Evolutionary conservation across 225 moss, liverwort and hornwort genomes (phyloP).

Genomic region (Antitrichia curtipendula): DNA sequence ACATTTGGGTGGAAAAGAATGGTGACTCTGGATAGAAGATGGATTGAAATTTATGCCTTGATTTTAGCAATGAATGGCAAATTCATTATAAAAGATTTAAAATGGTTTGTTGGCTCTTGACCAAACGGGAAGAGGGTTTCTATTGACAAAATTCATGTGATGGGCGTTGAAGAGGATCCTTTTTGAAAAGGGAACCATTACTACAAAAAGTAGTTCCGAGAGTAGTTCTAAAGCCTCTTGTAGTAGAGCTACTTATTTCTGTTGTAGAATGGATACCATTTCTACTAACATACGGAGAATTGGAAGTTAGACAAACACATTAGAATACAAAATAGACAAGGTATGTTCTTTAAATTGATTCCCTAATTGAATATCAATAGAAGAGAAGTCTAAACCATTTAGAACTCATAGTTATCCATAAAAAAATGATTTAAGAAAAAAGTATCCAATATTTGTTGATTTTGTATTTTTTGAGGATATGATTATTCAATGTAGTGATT

Average conservation of each 20-base stretch:
- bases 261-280: not conserved
- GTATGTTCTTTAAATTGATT: not conserved
- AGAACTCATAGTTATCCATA: fast-evolving
- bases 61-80: fast-evolving
- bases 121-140: fast-evolving
- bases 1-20: not conserved
- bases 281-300: not conserved
- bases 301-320: not conserved
- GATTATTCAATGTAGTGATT: not conserved
- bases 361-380: no score
- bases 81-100: not conserved
- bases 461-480: not conserved
- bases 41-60: not conserved
- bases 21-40: not conserved
- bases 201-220: not conserved
- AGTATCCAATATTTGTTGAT: not conserved
- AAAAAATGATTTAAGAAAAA: fast-evolving
- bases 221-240: not conserved
- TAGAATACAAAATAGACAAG: not conserved
- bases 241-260: fast-evolving
- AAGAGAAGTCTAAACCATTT: not conserved
- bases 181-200: not conserved
- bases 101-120: not conserved
- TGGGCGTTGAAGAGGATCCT: not conserved
- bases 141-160: not conserved